Percentiles rank a stretch among this genome's conserved stretches.
Conservation (phyloP, 2,329 filamentous ascomycete species). For the Ophiostoma pallidulum region DNA sequence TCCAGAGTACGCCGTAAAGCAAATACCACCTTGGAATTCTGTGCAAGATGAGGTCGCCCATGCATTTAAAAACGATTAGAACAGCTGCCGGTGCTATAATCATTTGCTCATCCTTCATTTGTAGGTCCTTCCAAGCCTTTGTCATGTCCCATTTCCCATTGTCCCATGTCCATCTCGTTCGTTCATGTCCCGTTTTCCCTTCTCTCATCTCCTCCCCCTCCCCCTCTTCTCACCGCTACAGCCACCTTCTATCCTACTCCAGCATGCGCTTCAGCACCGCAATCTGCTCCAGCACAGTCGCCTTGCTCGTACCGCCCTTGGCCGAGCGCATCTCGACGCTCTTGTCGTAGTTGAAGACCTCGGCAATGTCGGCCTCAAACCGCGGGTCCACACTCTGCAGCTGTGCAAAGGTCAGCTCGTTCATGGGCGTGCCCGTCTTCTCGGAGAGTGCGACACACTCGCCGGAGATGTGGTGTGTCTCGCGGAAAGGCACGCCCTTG, state of each 20-base stretch:
- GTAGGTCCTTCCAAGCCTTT: too few species aligned
- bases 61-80: too few species aligned
- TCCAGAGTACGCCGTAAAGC: too few species aligned
- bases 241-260: neutral
- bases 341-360: conserved; percentile 70
- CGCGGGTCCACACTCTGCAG: conserved; percentile 58
- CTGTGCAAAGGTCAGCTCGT: conserved; percentile 57
- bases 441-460: conserved; percentile 65
- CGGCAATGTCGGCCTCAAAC: conserved; percentile 61
- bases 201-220: neutral
- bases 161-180: too few species aligned
- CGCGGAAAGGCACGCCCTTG: conserved; percentile 69
- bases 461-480: conserved; percentile 75
- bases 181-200: neutral
- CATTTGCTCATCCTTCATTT: too few species aligned
- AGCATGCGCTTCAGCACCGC: conserved; percentile 16
- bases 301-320: conserved; percentile 68
- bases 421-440: conserved; percentile 57
- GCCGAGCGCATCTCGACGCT: conserved; percentile 72
- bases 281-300: conserved; percentile 20
- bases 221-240: too few species aligned
- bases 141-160: neutral
- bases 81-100: too few species aligned
- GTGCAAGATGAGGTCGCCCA: too few species aligned
- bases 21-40: too few species aligned